Percentiles rank a stretch among this genome's conserved stretches.
phyloP scores from a whole-genome alignment of 176 grass and related monocot species.

The Bromus sterilis region DNA sequence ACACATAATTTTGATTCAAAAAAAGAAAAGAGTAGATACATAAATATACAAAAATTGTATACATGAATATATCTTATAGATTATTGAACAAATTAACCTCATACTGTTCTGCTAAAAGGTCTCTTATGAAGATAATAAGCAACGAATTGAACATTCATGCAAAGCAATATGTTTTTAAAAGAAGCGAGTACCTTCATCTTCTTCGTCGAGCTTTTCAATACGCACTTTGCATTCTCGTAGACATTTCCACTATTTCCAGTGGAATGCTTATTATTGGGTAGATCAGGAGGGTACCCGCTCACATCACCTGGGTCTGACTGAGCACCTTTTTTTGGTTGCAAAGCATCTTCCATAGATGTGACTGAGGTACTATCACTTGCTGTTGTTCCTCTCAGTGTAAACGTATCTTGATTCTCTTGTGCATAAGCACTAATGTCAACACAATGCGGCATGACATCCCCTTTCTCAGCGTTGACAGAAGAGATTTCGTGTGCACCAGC shows the following conservation, averaged over 20 bases:
- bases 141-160: background rate
- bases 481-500: background rate
- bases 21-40: too few species aligned
- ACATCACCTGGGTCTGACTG: constrained; percentile 21
- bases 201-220: constrained; percentile 17
- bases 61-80: too few species aligned
- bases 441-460: background rate
- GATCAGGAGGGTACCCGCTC: constrained; percentile 7
- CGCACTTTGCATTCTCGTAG: constrained; percentile 10
- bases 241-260: constrained; percentile 25
- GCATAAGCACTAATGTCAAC: constrained; percentile 15
- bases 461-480: background rate
- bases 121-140: background rate
- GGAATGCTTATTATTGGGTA: constrained; percentile 28
- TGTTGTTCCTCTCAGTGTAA: constrained; percentile 2
- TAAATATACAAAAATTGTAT: too few species aligned
- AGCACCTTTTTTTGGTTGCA: constrained; percentile 16
- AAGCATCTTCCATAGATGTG: constrained; percentile 30
- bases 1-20: too few species aligned
- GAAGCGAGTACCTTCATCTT: constrained; percentile 29
- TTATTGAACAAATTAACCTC: too few species aligned
- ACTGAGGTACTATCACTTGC: constrained; percentile 27
- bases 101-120: background rate
- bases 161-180: background rate
- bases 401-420: constrained; percentile 20